Percentiles rank a stretch among this genome's conserved stretches.
phyloP scores from a whole-genome alignment of 2,329 filamentous ascomycete species.

The Colletotrichum chlorophyti region DNA sequence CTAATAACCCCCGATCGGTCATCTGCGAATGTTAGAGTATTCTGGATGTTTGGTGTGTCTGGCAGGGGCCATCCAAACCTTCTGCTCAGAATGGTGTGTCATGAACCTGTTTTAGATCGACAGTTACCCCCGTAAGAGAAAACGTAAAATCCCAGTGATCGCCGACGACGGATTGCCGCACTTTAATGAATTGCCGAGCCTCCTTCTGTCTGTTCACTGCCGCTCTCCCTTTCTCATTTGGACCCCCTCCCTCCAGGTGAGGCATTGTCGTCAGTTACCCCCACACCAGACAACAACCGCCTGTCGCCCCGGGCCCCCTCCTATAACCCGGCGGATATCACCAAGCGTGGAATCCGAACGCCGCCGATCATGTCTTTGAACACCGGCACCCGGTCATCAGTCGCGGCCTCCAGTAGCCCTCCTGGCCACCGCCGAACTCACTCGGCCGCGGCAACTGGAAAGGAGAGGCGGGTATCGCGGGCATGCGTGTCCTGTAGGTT shows the following conservation, averaged over 20 bases:
- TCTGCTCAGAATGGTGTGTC: constrained; percentile 8
- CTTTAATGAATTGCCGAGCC: constrained; percentile 16
- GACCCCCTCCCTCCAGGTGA: too few species aligned
- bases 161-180: constrained; percentile 10
- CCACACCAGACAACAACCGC: neutral
- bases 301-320: neutral
- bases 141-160: constrained; percentile 10
- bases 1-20: constrained; percentile 14
- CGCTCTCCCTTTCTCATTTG: neutral
- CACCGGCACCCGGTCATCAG: constrained; percentile 2
- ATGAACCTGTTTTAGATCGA: neutral
- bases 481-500: constrained; percentile 40
- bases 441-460: constrained; percentile 22
- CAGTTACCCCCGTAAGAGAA: neutral
- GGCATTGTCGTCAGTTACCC: too few species aligned
- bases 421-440: constrained; percentile 10
- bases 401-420: too few species aligned
- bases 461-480: constrained; percentile 39
- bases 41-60: neutral
- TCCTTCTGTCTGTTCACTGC: too few species aligned
- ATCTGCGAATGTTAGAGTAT: neutral
- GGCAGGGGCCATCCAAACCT: constrained; percentile 5
- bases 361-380: constrained; percentile 16
- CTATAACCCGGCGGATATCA: too few species aligned
- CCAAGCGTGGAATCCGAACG: too few species aligned